Percentiles rank a stretch among this genome's conserved stretches.
These are phyloP conservation scores for Saccharomyces pastorianus DNA, from an alignment of 1,139 yeast genomes.

Conservation along the genomic window DNA sequence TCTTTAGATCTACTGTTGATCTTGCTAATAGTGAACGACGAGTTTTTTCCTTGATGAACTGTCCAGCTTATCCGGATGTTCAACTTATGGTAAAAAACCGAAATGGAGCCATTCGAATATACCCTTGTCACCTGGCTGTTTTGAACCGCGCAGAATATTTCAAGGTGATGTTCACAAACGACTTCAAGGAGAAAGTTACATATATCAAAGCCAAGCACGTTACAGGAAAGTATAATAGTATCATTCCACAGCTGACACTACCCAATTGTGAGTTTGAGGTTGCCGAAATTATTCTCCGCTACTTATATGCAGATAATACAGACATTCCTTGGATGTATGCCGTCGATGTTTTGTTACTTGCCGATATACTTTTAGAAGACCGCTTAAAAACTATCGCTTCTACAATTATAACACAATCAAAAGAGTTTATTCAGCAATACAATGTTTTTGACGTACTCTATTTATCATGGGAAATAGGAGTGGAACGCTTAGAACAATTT, in stretches of 20 bases:
- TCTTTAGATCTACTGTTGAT: slow-evolving; percentile 32
- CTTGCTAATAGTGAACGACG: not conserved
- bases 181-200: slow-evolving; percentile 34
- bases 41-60: slow-evolving; percentile 4
- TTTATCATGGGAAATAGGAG: slow-evolving; percentile 60
- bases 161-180: slow-evolving; percentile 53
- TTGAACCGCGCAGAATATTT: slow-evolving; percentile 57
- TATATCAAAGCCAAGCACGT: slow-evolving; percentile 17
- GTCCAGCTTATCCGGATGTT: slow-evolving; percentile 42
- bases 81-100: slow-evolving; percentile 35
- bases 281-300: slow-evolving; percentile 49
- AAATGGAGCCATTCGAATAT: slow-evolving; percentile 32
- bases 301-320: slow-evolving; percentile 54
- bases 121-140: slow-evolving; percentile 59
- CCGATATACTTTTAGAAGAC: slow-evolving; percentile 56
- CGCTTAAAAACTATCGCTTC: slow-evolving; percentile 61
- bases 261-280: slow-evolving; percentile 36
- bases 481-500: slow-evolving; percentile 58
- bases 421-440: slow-evolving; percentile 24
- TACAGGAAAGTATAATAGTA: slow-evolving; percentile 4
- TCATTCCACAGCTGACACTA: slow-evolving; percentile 34
- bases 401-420: slow-evolving; percentile 43
- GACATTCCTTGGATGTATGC: slow-evolving; percentile 44
- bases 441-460: slow-evolving; percentile 50
- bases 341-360: slow-evolving; percentile 49